Evolutionary conservation across 2,329 filamentous ascomycete species (phyloP).

Genomic region (Diaporthe citriasiana): DNA sequence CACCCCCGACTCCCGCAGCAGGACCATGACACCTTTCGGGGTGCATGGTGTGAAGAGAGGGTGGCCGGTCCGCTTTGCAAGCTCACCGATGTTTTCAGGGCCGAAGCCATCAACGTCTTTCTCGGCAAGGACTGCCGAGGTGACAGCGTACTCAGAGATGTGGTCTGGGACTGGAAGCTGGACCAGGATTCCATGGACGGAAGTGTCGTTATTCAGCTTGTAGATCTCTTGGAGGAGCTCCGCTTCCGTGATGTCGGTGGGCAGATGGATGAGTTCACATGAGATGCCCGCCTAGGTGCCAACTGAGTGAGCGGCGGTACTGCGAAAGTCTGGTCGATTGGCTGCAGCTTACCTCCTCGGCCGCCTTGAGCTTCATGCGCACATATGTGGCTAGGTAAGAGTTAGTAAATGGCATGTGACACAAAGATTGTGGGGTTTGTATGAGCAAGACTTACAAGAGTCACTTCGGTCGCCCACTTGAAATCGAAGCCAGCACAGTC

Average conservation of each 20-base stretch:
- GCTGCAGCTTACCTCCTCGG: conserved; percentile 77
- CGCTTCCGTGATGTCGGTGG: conserved; percentile 83
- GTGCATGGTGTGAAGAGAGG: conserved; percentile 96
- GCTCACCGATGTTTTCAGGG: conserved; percentile 92
- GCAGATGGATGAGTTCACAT: conserved; percentile 88
- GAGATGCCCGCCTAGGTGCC: conserved; percentile 83
- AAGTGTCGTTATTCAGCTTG: conserved; percentile 86
- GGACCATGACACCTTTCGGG: conserved; percentile 95
- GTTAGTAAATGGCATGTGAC: conserved; percentile 47
- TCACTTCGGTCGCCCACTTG: conserved; percentile 93
- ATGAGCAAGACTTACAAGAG: conserved; percentile 75
- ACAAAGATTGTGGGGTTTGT: background rate
- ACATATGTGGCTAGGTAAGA: conserved; percentile 86
- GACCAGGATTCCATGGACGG: conserved; percentile 92
- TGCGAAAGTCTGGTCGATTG: conserved; percentile 1
- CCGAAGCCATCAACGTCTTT: conserved; percentile 99
- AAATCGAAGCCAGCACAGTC: conserved; percentile 27
- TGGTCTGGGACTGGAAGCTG: conserved; percentile 92
- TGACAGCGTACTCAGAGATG: conserved; percentile 91
- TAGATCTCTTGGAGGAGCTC: conserved; percentile 89
- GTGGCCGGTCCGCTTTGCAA: conserved; percentile 92
- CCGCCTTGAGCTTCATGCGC: conserved; percentile 99
- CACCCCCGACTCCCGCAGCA: conserved; percentile 87
- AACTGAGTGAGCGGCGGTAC: conserved; percentile 43
- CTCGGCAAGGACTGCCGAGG: conserved; percentile 89